These are phyloP conservation scores for Xylaria polymorpha DNA, from an alignment of 2,329 filamentous ascomycete genomes.

Conservation along the genomic window DNA sequence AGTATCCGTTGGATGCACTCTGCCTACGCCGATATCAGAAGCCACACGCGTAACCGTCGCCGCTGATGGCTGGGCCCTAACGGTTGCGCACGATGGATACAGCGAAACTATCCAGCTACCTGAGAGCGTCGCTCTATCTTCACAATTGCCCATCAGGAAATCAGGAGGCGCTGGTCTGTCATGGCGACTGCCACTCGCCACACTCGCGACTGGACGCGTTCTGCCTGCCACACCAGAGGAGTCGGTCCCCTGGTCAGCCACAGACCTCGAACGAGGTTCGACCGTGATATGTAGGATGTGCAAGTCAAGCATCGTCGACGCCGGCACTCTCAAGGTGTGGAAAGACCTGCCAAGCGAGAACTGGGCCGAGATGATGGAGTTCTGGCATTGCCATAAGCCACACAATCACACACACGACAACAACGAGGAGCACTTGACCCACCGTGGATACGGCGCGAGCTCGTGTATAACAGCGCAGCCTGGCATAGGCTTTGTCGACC, in stretches of 20 bases:
- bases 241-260: constrained; percentile 67
- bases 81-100: constrained; percentile 60
- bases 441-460: constrained; percentile 85
- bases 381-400: constrained; percentile 99
- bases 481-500: constrained; percentile 81
- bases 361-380: constrained; percentile 99
- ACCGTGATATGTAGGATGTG: constrained; percentile 59
- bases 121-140: constrained; percentile 52
- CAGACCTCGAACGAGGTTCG: constrained; percentile 55
- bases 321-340: constrained; percentile 68
- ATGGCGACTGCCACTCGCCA: constrained; percentile 64
- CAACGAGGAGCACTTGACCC: constrained; percentile 58
- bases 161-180: constrained; percentile 54
- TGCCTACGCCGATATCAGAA: constrained; percentile 57
- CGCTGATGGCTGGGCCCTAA: constrained; percentile 58
- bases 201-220: constrained; percentile 5
- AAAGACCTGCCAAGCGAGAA: constrained; percentile 95
- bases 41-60: constrained; percentile 59
- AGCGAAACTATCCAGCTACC: constrained; percentile 56
- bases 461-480: constrained; percentile 75
- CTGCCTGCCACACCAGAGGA: constrained; percentile 49
- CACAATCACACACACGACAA: constrained; percentile 55
- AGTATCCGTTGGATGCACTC: constrained; percentile 67
- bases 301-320: constrained; percentile 52
- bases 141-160: constrained; percentile 54